A percentile compares a stretch with the other conserved stretches of the same genome.
Evolutionary conservation across 2,329 filamentous ascomycete genomes (phyloP).

Genomic region (Cordyceps cicadae): DNA sequence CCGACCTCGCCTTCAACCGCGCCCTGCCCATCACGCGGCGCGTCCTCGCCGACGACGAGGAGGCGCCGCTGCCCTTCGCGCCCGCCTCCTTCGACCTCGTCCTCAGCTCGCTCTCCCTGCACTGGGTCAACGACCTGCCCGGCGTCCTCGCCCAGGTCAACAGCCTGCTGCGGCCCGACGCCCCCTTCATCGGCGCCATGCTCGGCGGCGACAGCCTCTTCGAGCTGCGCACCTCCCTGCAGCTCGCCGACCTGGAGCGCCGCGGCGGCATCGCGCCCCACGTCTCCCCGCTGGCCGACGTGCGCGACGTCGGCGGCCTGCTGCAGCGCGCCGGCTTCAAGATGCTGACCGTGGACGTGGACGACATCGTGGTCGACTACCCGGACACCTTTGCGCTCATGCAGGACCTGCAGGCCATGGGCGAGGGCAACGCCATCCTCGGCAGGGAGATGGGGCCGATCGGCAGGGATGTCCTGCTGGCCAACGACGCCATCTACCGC

Average conservation of each 20-base stretch:
- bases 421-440: slow-evolving; percentile 82
- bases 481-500: slow-evolving; percentile 80
- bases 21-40: slow-evolving; percentile 64
- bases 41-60: slow-evolving; percentile 66
- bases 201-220: slow-evolving; percentile 90
- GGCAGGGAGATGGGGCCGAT: slow-evolving; percentile 75
- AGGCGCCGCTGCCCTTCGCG: slow-evolving; percentile 56
- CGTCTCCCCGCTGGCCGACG: slow-evolving; percentile 85
- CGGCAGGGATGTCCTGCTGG: slow-evolving; percentile 73
- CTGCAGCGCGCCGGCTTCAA: slow-evolving; percentile 85
- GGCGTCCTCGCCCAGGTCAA: slow-evolving; percentile 79
- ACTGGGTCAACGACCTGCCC: slow-evolving; percentile 97
- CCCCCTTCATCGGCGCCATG: slow-evolving; percentile 92
- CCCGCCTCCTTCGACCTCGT: slow-evolving; percentile 79
- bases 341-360: slow-evolving; percentile 91
- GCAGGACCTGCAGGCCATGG: slow-evolving; percentile 93
- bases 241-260: slow-evolving; percentile 84
- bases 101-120: slow-evolving; percentile 78
- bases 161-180: slow-evolving; percentile 77
- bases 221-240: slow-evolving; percentile 85
- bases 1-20: slow-evolving; percentile 63
- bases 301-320: slow-evolving; percentile 81
- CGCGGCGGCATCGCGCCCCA: slow-evolving; percentile 87
- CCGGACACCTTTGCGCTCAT: slow-evolving; percentile 85
- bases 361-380: slow-evolving; percentile 94